Conservation (phyloP, 805 yeast species). For the Millerozyma miso region DNA sequence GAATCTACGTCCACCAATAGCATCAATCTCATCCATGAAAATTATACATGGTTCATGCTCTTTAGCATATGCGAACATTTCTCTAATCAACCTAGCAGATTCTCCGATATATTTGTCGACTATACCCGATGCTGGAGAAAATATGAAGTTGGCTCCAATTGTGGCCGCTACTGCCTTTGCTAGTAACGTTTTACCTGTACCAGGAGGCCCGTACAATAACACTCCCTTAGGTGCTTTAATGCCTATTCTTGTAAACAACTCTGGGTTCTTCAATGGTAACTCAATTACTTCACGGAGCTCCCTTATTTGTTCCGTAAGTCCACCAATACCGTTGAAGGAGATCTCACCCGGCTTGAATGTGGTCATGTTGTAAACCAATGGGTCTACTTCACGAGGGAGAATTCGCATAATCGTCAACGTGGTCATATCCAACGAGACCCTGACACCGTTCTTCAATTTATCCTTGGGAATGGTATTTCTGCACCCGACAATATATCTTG, state of each 20-base stretch:
- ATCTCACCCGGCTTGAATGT: conserved; percentile 97
- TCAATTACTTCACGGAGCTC: conserved; percentile 97
- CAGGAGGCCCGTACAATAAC: conserved; percentile 95
- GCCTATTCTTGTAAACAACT: conserved; percentile 90
- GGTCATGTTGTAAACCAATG: conserved; percentile 96
- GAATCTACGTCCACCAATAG: conserved; percentile 97
- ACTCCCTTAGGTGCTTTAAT: conserved; percentile 99
- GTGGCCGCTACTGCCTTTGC: conserved; percentile 99
- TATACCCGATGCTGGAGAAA: conserved; percentile 97
- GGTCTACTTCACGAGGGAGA: conserved; percentile 96
- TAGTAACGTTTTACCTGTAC: conserved; percentile 93
- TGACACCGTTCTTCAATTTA: conserved; percentile 82
- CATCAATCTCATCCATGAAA: conserved; percentile 98
- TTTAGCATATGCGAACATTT: conserved; percentile 95
- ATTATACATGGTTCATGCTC: conserved; percentile 98
- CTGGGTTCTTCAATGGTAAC: conserved; percentile 94
- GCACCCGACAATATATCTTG: conserved; percentile 96
- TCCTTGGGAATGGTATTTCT: conserved; percentile 87
- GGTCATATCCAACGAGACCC: conserved; percentile 97
- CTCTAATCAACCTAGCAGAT: conserved; percentile 92
- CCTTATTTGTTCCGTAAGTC: conserved; percentile 90
- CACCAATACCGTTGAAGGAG: conserved; percentile 93
- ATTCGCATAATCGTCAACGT: conserved; percentile 97
- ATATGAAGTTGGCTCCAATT: conserved; percentile 95
- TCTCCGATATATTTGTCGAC: conserved; percentile 98